phyloP scores from a whole-genome alignment of 345 rosid genomes.

The Camelina neglecta region DNA sequence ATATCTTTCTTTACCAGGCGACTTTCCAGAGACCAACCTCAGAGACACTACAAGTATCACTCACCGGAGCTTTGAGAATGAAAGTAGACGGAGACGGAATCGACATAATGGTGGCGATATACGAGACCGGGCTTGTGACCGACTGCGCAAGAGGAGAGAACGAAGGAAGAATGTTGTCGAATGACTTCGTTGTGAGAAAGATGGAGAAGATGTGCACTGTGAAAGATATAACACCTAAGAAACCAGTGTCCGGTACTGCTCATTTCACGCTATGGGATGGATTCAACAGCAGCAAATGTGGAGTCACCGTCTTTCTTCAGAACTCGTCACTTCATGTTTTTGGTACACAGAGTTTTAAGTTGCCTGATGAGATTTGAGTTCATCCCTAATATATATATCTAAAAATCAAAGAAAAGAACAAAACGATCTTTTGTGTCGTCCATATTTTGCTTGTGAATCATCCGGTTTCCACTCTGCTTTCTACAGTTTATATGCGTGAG shows the following conservation, averaged over 20 bases:
- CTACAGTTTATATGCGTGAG: slow-evolving; percentile 36
- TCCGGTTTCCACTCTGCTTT: slow-evolving; percentile 2
- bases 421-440: background rate
- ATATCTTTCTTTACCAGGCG: slow-evolving; percentile 50
- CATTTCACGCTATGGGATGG: slow-evolving; percentile 75
- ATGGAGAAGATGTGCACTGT: slow-evolving; percentile 75
- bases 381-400: background rate
- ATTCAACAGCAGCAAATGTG: slow-evolving; percentile 71
- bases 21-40: slow-evolving; percentile 66
- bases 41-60: slow-evolving; percentile 60
- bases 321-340: slow-evolving; percentile 68
- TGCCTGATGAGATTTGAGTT: slow-evolving; percentile 62
- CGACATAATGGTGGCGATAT: slow-evolving; percentile 76
- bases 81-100: slow-evolving; percentile 64
- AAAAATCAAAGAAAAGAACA: background rate
- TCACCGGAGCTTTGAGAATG: slow-evolving; percentile 61
- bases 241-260: slow-evolving; percentile 65
- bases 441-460: slow-evolving; percentile 32
- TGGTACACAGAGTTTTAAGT: slow-evolving; percentile 67
- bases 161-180: slow-evolving; percentile 72
- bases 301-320: slow-evolving; percentile 67
- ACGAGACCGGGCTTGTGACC: slow-evolving; percentile 72
- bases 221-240: slow-evolving; percentile 64
- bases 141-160: slow-evolving; percentile 76
- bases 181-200: slow-evolving; percentile 78